Percentiles rank a stretch among this genome's conserved stretches.
These are phyloP conservation scores for Hericium coralloides DNA, from an alignment of 768 basidiomycete species.

Conservation along the genomic window DNA sequence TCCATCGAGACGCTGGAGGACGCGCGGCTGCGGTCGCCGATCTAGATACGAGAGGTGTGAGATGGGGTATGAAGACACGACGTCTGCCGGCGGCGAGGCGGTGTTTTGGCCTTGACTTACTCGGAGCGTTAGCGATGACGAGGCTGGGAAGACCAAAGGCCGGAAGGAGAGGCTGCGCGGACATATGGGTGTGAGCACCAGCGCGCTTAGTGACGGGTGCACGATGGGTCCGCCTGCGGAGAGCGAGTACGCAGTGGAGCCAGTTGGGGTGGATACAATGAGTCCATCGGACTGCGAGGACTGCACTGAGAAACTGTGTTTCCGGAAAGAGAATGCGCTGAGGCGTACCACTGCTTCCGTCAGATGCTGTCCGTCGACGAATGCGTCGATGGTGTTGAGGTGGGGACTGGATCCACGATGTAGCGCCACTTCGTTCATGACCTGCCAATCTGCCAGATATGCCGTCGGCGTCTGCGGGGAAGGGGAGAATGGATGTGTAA, in stretches of 20 bases:
- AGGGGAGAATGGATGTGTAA: neutral
- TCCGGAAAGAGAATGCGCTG: neutral
- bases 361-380: slow-evolving; percentile 88
- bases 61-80: neutral
- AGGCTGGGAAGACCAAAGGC: slow-evolving; percentile 83
- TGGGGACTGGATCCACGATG: slow-evolving; percentile 90
- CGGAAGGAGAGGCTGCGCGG: slow-evolving; percentile 89
- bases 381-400: slow-evolving; percentile 88
- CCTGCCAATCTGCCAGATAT: slow-evolving; percentile 69
- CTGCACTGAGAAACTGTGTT: slow-evolving; percentile 2
- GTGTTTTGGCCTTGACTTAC: slow-evolving; percentile 29
- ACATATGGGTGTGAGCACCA: slow-evolving; percentile 93
- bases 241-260: slow-evolving; percentile 92
- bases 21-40: slow-evolving; percentile 77
- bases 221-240: slow-evolving; percentile 96
- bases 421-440: slow-evolving; percentile 94
- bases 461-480: slow-evolving; percentile 5
- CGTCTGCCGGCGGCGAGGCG: neutral
- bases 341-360: slow-evolving; percentile 87
- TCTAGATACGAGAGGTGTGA: slow-evolving; percentile 32
- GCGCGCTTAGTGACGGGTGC: slow-evolving; percentile 82
- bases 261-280: slow-evolving; percentile 92
- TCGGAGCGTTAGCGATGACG: slow-evolving; percentile 64
- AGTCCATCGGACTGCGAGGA: slow-evolving; percentile 75
- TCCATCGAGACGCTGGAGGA: slow-evolving; percentile 92